These are phyloP conservation scores for Circinella minor DNA, from an alignment of 371 early-diverging fungal species.

Conservation along the genomic window DNA sequence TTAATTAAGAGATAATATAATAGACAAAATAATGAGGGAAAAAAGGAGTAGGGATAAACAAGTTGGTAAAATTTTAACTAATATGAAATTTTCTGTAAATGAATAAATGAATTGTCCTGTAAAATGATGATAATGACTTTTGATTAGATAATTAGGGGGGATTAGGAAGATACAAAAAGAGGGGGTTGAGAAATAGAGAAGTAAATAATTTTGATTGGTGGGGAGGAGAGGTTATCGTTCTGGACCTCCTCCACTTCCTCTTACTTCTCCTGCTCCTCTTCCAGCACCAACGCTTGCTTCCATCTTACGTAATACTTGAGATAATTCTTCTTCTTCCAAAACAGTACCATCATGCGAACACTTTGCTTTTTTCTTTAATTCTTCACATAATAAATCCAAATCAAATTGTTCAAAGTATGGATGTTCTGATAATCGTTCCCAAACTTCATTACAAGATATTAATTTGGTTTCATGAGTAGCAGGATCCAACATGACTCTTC, in stretches of 20 bases:
- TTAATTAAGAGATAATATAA: too few species aligned
- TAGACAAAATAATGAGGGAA: too few species aligned
- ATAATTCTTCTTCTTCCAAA: slow-evolving; percentile 45
- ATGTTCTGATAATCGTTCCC: slow-evolving; percentile 55
- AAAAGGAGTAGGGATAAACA: too few species aligned
- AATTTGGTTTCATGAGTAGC: slow-evolving; percentile 11
- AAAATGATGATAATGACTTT: too few species aligned
- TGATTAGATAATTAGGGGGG: too few species aligned
- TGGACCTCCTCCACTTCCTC: slow-evolving; percentile 1
- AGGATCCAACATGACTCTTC: slow-evolving; percentile 16
- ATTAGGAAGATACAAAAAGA: background rate
- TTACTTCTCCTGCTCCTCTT: slow-evolving; percentile 10
- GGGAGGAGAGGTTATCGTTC: background rate
- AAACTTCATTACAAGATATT: slow-evolving; percentile 34
- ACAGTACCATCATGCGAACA: slow-evolving; percentile 61
- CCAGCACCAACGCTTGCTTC: slow-evolving; percentile 12
- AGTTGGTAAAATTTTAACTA: too few species aligned
- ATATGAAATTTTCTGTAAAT: too few species aligned
- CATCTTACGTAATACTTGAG: slow-evolving; percentile 27
- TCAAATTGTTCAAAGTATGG: slow-evolving; percentile 60
- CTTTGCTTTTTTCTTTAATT: slow-evolving; percentile 64
- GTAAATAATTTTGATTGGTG: too few species aligned
- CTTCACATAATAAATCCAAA: slow-evolving; percentile 60
- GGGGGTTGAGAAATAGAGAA: background rate
- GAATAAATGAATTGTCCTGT: too few species aligned